Evolutionary conservation across 352 stramenopile genomes (phyloP).

Genomic region (Globisporangium mamillatum): DNA sequence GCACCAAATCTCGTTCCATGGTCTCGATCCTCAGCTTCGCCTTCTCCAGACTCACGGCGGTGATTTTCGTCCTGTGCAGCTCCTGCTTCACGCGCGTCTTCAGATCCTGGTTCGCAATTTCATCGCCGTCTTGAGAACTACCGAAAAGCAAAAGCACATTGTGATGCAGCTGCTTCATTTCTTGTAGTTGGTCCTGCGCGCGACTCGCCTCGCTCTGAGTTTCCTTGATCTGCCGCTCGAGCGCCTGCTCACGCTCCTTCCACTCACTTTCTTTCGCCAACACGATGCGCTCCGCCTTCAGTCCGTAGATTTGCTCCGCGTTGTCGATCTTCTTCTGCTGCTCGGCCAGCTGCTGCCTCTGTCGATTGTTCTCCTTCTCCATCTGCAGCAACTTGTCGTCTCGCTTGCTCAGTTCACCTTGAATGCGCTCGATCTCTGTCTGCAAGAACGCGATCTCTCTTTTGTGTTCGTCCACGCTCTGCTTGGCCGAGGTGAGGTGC

Average conservation of each 20-base stretch:
- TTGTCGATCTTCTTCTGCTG: constrained; percentile 22
- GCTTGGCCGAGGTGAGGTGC: constrained; percentile 31
- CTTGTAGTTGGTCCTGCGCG: constrained; percentile 17
- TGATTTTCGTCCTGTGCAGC: constrained; percentile 25
- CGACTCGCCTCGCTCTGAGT: constrained; percentile 20
- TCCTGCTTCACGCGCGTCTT: constrained; percentile 36
- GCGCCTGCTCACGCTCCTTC: constrained; percentile 26
- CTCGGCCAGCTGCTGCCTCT: constrained; percentile 21
- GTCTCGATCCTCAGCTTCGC: constrained; percentile 27
- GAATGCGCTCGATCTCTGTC: constrained; percentile 37
- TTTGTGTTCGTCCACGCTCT: constrained; percentile 33
- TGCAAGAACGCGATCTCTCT: constrained; percentile 37
- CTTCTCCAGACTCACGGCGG: constrained; percentile 24
- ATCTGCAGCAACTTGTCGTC: constrained; percentile 28
- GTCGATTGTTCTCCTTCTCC: constrained; percentile 19
- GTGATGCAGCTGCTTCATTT: constrained; percentile 30
- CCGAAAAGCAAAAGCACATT: constrained; percentile 39
- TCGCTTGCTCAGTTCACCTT: constrained; percentile 29
- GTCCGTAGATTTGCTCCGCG: constrained; percentile 19
- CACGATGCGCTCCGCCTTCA: constrained; percentile 22
- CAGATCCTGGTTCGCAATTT: constrained; percentile 23
- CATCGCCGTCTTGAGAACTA: background rate
- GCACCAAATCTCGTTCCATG: constrained; percentile 38
- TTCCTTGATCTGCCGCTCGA: constrained; percentile 24
- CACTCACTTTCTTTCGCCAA: constrained; percentile 28